Conservation (phyloP, 1,284 basidiomycete genomes). For the Sporisorium reilianum region DNA sequence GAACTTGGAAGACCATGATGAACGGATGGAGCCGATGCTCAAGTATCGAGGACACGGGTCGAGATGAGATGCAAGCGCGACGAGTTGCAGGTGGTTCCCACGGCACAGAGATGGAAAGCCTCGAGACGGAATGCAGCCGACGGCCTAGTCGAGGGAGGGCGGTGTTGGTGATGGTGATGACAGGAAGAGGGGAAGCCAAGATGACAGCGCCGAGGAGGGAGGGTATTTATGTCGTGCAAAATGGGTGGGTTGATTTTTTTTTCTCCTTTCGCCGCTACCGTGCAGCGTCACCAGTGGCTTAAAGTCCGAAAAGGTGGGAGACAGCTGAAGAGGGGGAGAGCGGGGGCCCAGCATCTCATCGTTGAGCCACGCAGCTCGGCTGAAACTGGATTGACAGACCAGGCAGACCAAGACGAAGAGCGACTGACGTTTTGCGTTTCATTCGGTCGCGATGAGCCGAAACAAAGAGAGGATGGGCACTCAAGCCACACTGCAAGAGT, state of each 20-base stretch:
- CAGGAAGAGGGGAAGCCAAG: neutral
- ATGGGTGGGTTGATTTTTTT: neutral
- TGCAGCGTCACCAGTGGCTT: neutral
- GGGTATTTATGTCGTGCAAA: neutral
- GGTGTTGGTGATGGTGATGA: neutral
- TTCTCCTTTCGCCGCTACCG: neutral
- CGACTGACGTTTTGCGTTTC: too few relatives aligned
- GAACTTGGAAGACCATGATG: constrained; percentile 49
- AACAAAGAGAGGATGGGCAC: too few relatives aligned
- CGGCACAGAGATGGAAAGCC: neutral
- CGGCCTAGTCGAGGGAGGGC: neutral
- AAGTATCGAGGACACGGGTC: too few relatives aligned
- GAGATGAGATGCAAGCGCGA: neutral
- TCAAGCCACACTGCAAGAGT: too few relatives aligned
- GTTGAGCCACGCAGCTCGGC: constrained; percentile 4
- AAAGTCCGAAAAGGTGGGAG: neutral
- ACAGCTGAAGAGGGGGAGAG: neutral
- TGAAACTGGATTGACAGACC: neutral
- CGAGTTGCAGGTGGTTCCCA: too few relatives aligned
- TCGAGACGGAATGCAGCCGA: neutral
- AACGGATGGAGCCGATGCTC: neutral
- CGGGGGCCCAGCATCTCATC: constrained; percentile 2
- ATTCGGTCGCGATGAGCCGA: constrained; percentile 1
- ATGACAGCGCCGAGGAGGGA: too few relatives aligned
- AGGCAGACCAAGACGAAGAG: neutral